A percentile compares a stretch with the other conserved stretches of the same genome.
Evolutionary conservation across 495 filamentous ascomycete species (phyloP).

Genomic region (Penicillium daleae): DNA sequence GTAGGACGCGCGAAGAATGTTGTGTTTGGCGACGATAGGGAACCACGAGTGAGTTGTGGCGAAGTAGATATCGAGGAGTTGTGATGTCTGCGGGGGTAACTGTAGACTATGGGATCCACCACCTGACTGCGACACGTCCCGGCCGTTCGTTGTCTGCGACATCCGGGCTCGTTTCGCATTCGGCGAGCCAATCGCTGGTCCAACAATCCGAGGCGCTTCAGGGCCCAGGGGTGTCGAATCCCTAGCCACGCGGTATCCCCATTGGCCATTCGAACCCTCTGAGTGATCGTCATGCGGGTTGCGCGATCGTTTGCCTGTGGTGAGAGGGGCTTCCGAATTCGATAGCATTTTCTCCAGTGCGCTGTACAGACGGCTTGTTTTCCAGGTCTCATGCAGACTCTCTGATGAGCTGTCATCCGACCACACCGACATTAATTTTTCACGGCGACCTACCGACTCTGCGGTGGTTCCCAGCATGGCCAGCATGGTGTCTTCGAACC

Average conservation of each 20-base stretch:
- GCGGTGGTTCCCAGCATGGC: conserved; percentile 45
- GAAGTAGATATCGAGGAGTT: conserved; percentile 72
- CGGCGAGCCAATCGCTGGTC: conserved; percentile 29
- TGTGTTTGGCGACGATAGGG: conserved; percentile 71
- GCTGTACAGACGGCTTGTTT: conserved; percentile 55
- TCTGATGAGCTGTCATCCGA: conserved; percentile 55
- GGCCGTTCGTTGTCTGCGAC: conserved; percentile 25
- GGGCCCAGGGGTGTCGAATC: conserved; percentile 36
- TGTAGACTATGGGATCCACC: conserved; percentile 35
- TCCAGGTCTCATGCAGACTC: conserved; percentile 61
- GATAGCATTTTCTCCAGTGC: conserved; percentile 61
- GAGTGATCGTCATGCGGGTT: conserved; percentile 35
- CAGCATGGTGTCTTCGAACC: conserved; percentile 54
- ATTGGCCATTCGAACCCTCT: conserved; percentile 28
- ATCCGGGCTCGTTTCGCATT: conserved; percentile 38
- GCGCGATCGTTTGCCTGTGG: conserved; percentile 43
- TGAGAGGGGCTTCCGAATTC: conserved; percentile 31
- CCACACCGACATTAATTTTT: conserved; percentile 48
- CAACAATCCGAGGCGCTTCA: conserved; percentile 38
- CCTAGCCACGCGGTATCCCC: conserved; percentile 43
- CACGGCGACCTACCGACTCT: conserved; percentile 38
- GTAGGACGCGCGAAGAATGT: conserved; percentile 59
- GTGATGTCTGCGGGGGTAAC: conserved; percentile 64
- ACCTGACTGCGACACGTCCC: conserved; percentile 11
- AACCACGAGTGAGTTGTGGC: conserved; percentile 75